These are phyloP conservation scores for Colletotrichum horii DNA, from an alignment of 2,329 filamentous ascomycete species.

Conservation along the genomic window DNA sequence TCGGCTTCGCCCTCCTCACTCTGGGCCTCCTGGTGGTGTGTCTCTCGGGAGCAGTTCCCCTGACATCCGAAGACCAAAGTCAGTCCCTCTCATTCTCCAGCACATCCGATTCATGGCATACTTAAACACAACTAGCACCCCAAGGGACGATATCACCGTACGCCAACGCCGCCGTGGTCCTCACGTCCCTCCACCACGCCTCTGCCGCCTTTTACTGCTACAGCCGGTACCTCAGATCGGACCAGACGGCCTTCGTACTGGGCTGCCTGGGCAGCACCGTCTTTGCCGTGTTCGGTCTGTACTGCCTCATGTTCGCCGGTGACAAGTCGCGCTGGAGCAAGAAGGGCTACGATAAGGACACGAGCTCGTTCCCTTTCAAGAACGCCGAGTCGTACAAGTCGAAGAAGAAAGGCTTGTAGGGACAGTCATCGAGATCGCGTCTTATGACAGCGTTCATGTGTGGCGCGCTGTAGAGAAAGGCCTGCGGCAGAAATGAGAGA, in stretches of 20 bases:
- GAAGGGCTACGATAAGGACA: conserved; percentile 42
- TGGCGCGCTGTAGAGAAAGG: not conserved
- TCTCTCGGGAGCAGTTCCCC: conserved; percentile 73
- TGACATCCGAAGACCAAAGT: conserved; percentile 53
- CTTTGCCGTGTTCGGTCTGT: conserved; percentile 60
- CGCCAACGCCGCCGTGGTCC: conserved; percentile 67
- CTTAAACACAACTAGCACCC: not conserved
- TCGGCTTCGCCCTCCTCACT: conserved; percentile 71
- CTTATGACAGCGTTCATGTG: not conserved
- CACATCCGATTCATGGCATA: not conserved
- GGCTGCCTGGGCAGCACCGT: conserved; percentile 62
- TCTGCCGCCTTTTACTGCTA: conserved; percentile 71
- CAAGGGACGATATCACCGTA: conserved; percentile 60
- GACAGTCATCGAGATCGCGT: not conserved
- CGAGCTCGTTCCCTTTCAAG: conserved; percentile 43
- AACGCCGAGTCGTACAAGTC: conserved; percentile 40
- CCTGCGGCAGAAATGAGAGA: not conserved
- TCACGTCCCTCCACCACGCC: conserved; percentile 72
- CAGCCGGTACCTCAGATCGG: conserved; percentile 59
- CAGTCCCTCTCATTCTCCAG: conserved; percentile 8
- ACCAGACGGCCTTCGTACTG: conserved; percentile 63
- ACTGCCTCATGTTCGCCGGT: conserved; percentile 41
- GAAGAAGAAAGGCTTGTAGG: conserved; percentile 42
- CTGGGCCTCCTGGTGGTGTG: conserved; percentile 69
- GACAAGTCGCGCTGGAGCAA: conserved; percentile 41